phyloP scores from a whole-genome alignment of 192 early-diverging fungal species.

The Umbelopsis sp. region DNA sequence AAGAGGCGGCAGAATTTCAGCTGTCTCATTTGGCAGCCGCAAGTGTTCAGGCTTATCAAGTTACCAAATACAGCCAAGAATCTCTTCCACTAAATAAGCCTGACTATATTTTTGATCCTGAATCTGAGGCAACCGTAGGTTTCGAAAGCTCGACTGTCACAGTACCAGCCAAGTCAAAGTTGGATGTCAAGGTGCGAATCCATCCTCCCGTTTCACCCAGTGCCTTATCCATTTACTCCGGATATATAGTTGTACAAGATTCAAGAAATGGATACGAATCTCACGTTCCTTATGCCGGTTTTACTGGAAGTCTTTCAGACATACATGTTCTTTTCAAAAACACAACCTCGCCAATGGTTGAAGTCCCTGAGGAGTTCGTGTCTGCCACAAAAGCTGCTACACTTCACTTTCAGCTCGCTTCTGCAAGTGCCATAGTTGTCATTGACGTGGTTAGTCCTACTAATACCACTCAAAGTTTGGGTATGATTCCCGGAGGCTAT shows the following conservation, averaged over 20 bases:
- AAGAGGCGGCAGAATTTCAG: constrained; percentile 34
- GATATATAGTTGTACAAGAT: constrained; percentile 42
- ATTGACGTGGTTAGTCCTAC: constrained; percentile 24
- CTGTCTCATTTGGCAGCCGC: constrained; percentile 44
- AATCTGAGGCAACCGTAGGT: constrained; percentile 39
- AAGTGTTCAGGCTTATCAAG: constrained; percentile 44
- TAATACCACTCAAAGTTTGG: neutral
- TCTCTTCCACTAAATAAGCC: constrained; percentile 35
- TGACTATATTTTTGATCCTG: neutral
- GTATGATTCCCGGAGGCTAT: constrained; percentile 1
- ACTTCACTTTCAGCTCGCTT: constrained; percentile 22
- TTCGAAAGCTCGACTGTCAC: constrained; percentile 33
- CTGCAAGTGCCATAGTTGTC: constrained; percentile 16
- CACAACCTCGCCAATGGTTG: constrained; percentile 26
- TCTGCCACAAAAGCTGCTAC: neutral
- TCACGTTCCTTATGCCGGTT: constrained; percentile 35
- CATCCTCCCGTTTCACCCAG: constrained; percentile 40
- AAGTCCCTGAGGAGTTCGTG: neutral
- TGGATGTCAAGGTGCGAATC: constrained; percentile 42
- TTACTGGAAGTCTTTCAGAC: constrained; percentile 18
- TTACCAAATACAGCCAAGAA: neutral
- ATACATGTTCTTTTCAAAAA: constrained; percentile 32
- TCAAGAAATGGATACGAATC: neutral
- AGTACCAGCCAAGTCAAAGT: constrained; percentile 34
- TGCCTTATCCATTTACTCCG: constrained; percentile 51